A percentile compares a stretch with the other conserved stretches of the same genome.
Evolutionary conservation across 257 asterid species (phyloP).

Genomic region (Marsdenia floribunda): DNA sequence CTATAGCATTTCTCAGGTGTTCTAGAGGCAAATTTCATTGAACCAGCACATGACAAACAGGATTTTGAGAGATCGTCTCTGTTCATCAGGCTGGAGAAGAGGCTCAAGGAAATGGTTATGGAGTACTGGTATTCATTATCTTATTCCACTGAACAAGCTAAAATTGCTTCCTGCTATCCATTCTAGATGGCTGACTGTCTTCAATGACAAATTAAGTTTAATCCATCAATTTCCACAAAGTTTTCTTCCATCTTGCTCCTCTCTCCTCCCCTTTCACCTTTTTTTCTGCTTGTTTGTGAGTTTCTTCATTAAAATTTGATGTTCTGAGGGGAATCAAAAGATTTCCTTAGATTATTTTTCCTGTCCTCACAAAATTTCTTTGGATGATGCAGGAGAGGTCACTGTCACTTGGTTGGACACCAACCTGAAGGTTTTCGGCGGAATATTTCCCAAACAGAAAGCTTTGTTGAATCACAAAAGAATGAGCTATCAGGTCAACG

Average conservation of each 20-base stretch:
- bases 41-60: slow-evolving; percentile 98
- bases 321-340: not conserved
- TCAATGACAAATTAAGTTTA: not conserved
- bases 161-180: not conserved
- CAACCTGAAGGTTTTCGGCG: slow-evolving; percentile 29
- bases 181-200: not conserved
- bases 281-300: slow-evolving; percentile 4
- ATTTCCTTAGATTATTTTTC: not conserved
- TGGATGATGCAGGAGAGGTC: slow-evolving; percentile 52
- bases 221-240: not conserved
- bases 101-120: slow-evolving; percentile 65
- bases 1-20: slow-evolving; percentile 48
- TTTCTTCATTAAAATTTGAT: not conserved
- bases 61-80: slow-evolving; percentile 83
- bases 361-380: not conserved
- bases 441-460: slow-evolving; percentile 23
- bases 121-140: slow-evolving; percentile 64
- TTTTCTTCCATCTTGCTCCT: not conserved
- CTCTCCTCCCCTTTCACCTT: not conserved
- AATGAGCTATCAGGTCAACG: slow-evolving; percentile 20
- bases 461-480: slow-evolving; percentile 29
- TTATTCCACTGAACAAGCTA: not conserved
- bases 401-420: slow-evolving; percentile 63
- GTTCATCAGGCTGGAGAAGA: slow-evolving; percentile 65
- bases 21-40: slow-evolving; percentile 87